A percentile compares a stretch with the other conserved stretches of the same genome.
These are phyloP conservation scores for Hemisphaericaspora nanyangensis DNA, from an alignment of 805 yeast species.

Conservation along the genomic window DNA sequence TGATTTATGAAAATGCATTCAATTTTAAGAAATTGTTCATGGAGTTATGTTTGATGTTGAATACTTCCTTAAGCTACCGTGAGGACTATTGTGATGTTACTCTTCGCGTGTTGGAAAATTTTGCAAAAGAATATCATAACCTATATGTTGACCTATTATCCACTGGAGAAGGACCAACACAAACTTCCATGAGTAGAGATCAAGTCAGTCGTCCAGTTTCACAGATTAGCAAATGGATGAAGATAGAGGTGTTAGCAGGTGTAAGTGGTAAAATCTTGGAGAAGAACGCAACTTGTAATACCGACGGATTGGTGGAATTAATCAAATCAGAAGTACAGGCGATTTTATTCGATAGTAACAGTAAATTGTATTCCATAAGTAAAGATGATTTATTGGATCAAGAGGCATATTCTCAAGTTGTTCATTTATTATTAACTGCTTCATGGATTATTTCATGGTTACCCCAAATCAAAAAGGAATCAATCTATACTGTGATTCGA, in stretches of 20 bases:
- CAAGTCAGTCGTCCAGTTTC: constrained; percentile 17
- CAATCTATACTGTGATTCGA: constrained; percentile 22
- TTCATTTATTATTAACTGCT: constrained; percentile 51
- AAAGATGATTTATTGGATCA: constrained; percentile 54
- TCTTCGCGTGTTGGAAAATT: constrained; percentile 33
- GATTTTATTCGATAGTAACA: constrained; percentile 19
- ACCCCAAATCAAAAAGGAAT: constrained; percentile 47
- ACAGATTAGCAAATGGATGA: constrained; percentile 32
- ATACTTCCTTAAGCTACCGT: constrained; percentile 58
- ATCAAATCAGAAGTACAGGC: constrained; percentile 11
- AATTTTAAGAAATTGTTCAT: constrained; percentile 46
- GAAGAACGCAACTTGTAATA: constrained; percentile 5
- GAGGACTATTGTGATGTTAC: constrained; percentile 48
- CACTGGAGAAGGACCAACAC: constrained; percentile 19
- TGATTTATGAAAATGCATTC: constrained; percentile 39
- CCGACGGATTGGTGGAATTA: constrained; percentile 17
- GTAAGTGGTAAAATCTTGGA: constrained; percentile 10
- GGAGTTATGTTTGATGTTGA: constrained; percentile 48
- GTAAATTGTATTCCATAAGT: constrained; percentile 14
- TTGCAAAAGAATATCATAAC: constrained; percentile 28
- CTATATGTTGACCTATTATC: constrained; percentile 36
- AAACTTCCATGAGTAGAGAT: background rate
- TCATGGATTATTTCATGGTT: constrained; percentile 61
- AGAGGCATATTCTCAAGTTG: constrained; percentile 47
- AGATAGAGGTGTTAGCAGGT: constrained; percentile 25